A percentile compares a stretch with the other conserved stretches of the same genome.
These are phyloP conservation scores for Climacium dendroides DNA, from an alignment of 225 moss, liverwort and hornwort species.

Conservation along the genomic window DNA sequence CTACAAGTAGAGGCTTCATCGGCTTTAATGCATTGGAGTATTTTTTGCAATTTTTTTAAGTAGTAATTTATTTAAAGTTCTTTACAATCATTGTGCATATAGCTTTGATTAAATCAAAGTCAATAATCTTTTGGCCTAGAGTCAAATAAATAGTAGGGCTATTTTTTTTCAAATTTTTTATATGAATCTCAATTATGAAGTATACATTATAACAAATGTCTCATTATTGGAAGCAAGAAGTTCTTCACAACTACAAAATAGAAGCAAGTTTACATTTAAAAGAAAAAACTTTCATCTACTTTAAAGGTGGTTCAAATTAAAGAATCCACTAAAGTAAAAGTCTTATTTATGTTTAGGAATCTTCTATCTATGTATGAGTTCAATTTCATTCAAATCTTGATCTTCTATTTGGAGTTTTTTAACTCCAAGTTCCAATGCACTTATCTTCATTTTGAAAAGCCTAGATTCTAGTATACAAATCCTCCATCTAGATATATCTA, in stretches of 20 bases:
- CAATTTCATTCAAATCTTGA: neutral
- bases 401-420: neutral
- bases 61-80: neutral
- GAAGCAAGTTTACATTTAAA: neutral
- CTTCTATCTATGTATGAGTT: too few relatives aligned
- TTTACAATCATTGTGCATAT: neutral
- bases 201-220: too few relatives aligned
- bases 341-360: neutral
- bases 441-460: neutral
- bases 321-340: neutral
- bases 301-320: neutral
- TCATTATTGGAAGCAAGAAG: neutral
- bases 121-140: neutral
- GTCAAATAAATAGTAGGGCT: neutral
- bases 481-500: neutral
- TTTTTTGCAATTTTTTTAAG: neutral
- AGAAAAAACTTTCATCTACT: neutral
- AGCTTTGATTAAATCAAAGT: neutral
- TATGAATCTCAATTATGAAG: neutral
- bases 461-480: neutral
- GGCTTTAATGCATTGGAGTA: neutral
- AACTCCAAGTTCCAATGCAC: neutral
- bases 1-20: accelerated
- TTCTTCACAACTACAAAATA: neutral
- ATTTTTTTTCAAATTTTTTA: neutral